phyloP scores from a whole-genome alignment of 495 filamentous ascomycete species.

The Penicillium canariense region DNA sequence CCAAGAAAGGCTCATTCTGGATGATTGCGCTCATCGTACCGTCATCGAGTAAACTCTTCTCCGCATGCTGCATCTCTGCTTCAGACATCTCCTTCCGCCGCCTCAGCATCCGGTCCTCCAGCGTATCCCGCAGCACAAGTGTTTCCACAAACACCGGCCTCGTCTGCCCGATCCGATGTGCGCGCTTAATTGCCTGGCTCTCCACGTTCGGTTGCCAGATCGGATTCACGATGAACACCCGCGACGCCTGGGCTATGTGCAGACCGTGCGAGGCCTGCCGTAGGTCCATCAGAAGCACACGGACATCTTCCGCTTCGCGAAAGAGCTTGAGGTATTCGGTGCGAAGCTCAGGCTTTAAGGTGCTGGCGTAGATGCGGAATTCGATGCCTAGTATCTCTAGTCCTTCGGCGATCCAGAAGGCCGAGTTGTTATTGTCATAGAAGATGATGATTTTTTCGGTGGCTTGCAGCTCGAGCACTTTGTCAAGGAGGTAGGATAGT shows the following conservation, averaged over 20 bases:
- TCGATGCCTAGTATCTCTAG: slow-evolving; percentile 75
- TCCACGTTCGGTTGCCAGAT: slow-evolving; percentile 83
- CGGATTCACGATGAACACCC: slow-evolving; percentile 91
- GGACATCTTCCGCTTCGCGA: slow-evolving; percentile 58
- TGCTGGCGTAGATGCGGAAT: slow-evolving; percentile 80
- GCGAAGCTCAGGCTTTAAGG: slow-evolving; percentile 56
- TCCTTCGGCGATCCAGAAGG: slow-evolving; percentile 77
- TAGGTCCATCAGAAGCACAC: slow-evolving; percentile 88
- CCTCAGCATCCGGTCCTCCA: slow-evolving; percentile 82
- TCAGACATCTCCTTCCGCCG: slow-evolving; percentile 74
- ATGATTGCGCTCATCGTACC: slow-evolving; percentile 75
- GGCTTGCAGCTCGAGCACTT: slow-evolving; percentile 61
- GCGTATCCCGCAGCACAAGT: slow-evolving; percentile 71
- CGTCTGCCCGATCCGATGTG: slow-evolving; percentile 82
- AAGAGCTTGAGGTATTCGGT: slow-evolving; percentile 76
- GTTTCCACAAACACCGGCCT: slow-evolving; percentile 84
- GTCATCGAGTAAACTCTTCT: slow-evolving; percentile 72
- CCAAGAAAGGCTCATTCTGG: slow-evolving; percentile 63
- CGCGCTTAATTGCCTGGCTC: slow-evolving; percentile 89
- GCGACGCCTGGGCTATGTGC: slow-evolving; percentile 74
- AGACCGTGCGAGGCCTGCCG: slow-evolving; percentile 83
- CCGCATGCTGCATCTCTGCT: slow-evolving; percentile 65
- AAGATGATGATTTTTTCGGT: slow-evolving; percentile 89
- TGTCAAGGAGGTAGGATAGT: slow-evolving; percentile 78
- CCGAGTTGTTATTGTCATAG: slow-evolving; percentile 83